Percentiles rank a stretch among this genome's conserved stretches.
Evolutionary conservation across 202 grass and related monocot genomes (phyloP).

Genomic region (Thinopyrum obtusiflorum): DNA sequence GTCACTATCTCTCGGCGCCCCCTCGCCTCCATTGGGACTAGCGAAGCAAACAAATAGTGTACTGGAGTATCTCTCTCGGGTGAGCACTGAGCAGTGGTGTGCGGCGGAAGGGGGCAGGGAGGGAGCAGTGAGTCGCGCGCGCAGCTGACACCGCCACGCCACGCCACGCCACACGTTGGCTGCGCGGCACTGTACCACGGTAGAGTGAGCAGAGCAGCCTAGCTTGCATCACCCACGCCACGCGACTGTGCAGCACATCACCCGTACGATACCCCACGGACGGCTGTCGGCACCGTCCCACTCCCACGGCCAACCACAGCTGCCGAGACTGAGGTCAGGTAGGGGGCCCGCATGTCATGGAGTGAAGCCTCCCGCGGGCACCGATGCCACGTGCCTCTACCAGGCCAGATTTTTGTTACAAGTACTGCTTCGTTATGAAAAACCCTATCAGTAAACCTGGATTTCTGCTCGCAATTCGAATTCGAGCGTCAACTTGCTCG

Average conservation of each 20-base stretch:
- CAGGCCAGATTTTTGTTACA: not conserved
- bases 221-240: not conserved
- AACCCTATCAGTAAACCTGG: too few relatives aligned
- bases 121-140: not conserved
- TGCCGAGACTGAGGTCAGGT: not conserved
- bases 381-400: not conserved
- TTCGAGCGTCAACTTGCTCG: too few relatives aligned
- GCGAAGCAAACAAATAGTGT: not conserved
- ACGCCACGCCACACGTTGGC: not conserved
- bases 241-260: not conserved
- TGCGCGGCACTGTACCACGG: not conserved
- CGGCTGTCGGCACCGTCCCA: constrained; percentile 12
- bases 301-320: not conserved
- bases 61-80: not conserved
- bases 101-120: not conserved
- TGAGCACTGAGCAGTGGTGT: not conserved
- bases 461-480: too few relatives aligned
- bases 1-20: not conserved
- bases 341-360: not conserved
- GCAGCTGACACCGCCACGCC: not conserved
- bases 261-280: constrained; percentile 11
- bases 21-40: not conserved
- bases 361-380: not conserved
- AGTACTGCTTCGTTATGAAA: too few relatives aligned
- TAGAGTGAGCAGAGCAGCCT: not conserved